Evolutionary conservation across 768 basidiomycete genomes (phyloP), one percentile per base, ranked within the genome.

Genomic region (Postia placenta): DNA sequence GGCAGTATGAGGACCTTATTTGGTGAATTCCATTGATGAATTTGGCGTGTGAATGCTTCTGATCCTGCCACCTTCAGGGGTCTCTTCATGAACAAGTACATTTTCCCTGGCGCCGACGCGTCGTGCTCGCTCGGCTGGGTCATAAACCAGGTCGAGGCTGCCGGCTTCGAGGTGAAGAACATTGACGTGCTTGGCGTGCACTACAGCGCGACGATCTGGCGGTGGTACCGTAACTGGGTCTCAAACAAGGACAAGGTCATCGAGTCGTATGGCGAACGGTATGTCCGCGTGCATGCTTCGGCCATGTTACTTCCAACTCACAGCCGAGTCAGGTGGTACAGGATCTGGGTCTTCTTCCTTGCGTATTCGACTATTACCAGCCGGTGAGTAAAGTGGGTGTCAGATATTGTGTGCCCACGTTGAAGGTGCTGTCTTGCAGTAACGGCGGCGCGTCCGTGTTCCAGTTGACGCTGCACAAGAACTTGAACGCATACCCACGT

Each of bases 51-150:
- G 59, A 33, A 69, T 65, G 9, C 46, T 3, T 17, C 38, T 40
- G 15, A 42, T 11, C 11, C 14, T 24, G 22, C 33, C 19, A 24
- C 12, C 24, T 9, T 4, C 35, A 87, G 86, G 89, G 93, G 92
- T 56, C 76, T 94, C 20, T 95, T 94, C 74, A 94, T 94, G 92
- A 94, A 90, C 80, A 93, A 93, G 62, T 98, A 99, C 57, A 71
- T 99, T 64, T 99, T 99, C 85, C 95, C 96, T 39, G 95, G 95
- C 63, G 96, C 95, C 2, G 96, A 99, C 60, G 96, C 96, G 0
- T 91, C 86, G 2, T 92, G 92, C 67, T 90, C 94, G 17, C 84
- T 98, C 25, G 91, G 88, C 35, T 98, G 95, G 95, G 92, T 96
- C 48, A 77, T 99, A 52, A 78, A 71, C 24, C 76, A 90, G 72